Evolutionary conservation across 805 yeast genomes (phyloP), one percentile per base, ranked within the genome.

Genomic region (Lachancea fermentati): DNA sequence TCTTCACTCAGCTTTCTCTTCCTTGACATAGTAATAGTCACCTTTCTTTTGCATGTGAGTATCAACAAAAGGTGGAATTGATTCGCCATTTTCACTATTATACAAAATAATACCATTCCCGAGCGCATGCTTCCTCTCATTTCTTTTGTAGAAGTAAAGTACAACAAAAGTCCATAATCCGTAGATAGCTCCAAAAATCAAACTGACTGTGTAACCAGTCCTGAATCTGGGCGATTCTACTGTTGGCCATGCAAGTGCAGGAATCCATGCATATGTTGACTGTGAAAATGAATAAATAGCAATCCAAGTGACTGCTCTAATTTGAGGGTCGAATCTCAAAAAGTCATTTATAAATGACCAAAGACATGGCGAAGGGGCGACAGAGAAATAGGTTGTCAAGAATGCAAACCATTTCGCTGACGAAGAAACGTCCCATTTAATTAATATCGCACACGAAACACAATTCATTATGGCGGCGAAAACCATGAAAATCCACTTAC

Each of bases 331-430:
- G 43, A 72, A 65, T 45, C 85, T 66, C 44, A 77, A 65, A 39
- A 78, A 70, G 58, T 78, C 84, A 50, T 72, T 72, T 41, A 73
- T 73, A 66, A 74, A 71, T 1, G 80, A 70, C 66, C 78, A 75
- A 36, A 77, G 59, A 34, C 78, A 78, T 0, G 84, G 79, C 2
- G 82, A 77, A 56, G 75, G 75, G 13, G 83, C 74, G 71, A 81
- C 78, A 11, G 79, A 74, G 57, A 76, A 75, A 52, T 78, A 79
- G 15, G 75, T 76, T 36, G 73, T 66, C 51, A 77, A 66, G 55
- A 74, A 79, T 0, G 78, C 85, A 63, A 71, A 76, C 83, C 84
- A 78, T 57, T 79, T 77, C 12, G 83, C 77, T n/a, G 65, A 43
- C 31, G 66, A 65, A 0, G 78, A 68, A 19, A 79, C 75, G 46